Evolutionary conservation across 768 basidiomycete genomes (phyloP).

Genomic region (Saitozyma podzolica): DNA sequence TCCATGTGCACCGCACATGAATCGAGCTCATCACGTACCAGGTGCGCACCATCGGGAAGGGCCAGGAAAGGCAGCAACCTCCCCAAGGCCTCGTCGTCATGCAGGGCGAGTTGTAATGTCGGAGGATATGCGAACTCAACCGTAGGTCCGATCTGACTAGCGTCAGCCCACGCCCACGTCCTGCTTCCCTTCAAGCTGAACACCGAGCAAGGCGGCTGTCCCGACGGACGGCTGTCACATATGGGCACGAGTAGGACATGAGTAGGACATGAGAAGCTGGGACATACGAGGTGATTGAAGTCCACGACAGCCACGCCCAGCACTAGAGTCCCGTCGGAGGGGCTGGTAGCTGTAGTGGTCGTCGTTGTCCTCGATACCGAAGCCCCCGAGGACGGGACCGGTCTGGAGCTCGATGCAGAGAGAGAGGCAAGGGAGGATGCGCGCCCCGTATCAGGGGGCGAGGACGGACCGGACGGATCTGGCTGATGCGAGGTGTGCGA

Average conservation of each 20-base stretch:
- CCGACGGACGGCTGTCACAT: too few relatives aligned
- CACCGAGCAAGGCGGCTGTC: neutral
- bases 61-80: conserved; percentile 92
- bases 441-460: too few relatives aligned
- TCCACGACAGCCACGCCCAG: conserved; percentile 90
- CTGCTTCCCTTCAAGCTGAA: neutral
- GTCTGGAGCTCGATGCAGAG: too few relatives aligned
- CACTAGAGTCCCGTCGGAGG: conserved; percentile 48
- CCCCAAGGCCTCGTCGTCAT: conserved; percentile 73
- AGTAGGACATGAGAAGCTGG: neutral
- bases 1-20: too few relatives aligned
- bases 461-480: too few relatives aligned
- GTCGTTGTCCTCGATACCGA: conserved; percentile 4
- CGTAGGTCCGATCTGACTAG: conserved; percentile 78
- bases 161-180: neutral
- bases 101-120: conserved; percentile 58
- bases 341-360: neutral
- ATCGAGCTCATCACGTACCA: conserved; percentile 57
- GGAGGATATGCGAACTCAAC: conserved; percentile 65
- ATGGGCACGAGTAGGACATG: neutral
- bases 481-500: too few relatives aligned
- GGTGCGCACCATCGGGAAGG: conserved; percentile 93
- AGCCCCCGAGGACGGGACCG: neutral
- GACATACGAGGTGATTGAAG: conserved; percentile 83
- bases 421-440: too few relatives aligned